Base-by-base conservation (phyloP, 164 flowering plant species). In the Platanus orientalis region DNA sequence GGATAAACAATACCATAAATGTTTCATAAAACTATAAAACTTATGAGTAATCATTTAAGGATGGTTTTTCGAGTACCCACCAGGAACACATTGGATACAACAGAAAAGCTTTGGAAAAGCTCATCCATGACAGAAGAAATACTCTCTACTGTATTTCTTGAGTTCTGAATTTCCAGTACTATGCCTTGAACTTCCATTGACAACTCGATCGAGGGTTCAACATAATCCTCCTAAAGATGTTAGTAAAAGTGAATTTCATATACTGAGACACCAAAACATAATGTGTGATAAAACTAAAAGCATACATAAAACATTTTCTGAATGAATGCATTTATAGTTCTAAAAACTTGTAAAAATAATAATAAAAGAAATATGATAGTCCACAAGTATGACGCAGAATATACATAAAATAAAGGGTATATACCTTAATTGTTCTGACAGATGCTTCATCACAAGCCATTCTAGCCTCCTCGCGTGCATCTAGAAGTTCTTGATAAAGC, bases 91-190 rank as follows among this genome's bases (percentile, higher is more conserved):
- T 72, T 58, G 50, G 61, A 61, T 19, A 72, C 53, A 11, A 48
- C 61, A 55, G 85, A 76, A 54, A 71, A 74, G 66, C 64, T 75
- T 55, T 72, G 69, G 36, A 83, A 72, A 66, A 78, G 77, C 58
- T 94, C 99, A 36, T 81, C 80, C 21, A 79, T 28, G 52, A 86
- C 67, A 24, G 79, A 77, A 52, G 72, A 79, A 60, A 79, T 51
- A 55, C 65, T 62, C 26, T 72, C 80, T 14, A 67, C 64, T 34
- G 54, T 54, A 71, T 48, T 36, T 75, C 66, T 73, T 20, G 81
- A 82, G 61, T 65, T 75, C 57, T 85, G 80, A 75, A 82, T 70
- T 79, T 88, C 92, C 14, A 49, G 71, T 29, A 62, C 24, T 51
- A 85, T 52, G 55, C 71, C 94, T 70, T 75, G 76, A 29, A 81